Percentiles rank a stretch among this genome's conserved stretches.
Conservation (phyloP, 108 stramenopile species). For the Heterococcus sp. region DNA sequence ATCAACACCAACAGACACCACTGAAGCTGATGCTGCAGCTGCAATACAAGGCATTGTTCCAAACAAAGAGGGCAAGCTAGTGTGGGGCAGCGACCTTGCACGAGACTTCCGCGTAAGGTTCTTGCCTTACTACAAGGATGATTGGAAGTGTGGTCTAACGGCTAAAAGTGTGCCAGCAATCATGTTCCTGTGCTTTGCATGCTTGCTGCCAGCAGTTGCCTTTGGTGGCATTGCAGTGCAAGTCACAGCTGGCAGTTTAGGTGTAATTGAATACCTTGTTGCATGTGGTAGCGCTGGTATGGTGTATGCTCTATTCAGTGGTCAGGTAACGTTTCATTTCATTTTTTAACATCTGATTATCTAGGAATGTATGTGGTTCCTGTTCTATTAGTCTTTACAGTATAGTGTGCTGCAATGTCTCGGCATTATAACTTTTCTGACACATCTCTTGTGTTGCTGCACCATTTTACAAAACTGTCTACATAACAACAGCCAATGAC, state of each 20-base stretch:
- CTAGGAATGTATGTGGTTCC: neutral
- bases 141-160: slow-evolving; percentile 46
- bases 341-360: neutral
- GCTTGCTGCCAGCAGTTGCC: slow-evolving; percentile 83
- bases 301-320: slow-evolving; percentile 75
- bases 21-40: neutral
- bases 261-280: slow-evolving; percentile 83
- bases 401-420: too few relatives aligned
- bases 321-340: slow-evolving; percentile 56
- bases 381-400: too few relatives aligned
- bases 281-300: slow-evolving; percentile 78
- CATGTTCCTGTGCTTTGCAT: slow-evolving; percentile 91
- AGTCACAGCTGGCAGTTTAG: slow-evolving; percentile 79
- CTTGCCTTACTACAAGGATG: slow-evolving; percentile 24
- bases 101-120: neutral
- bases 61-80: neutral
- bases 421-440: neutral
- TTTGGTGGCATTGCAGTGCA: slow-evolving; percentile 82
- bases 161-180: slow-evolving; percentile 46
- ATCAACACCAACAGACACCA: neutral
- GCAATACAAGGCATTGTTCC: neutral
- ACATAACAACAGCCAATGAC: slow-evolving; percentile 74
- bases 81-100: neutral
- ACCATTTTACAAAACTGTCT: neutral
- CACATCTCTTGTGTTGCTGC: neutral